Percentiles rank a stretch among this genome's conserved stretches.
Conservation (phyloP, 2,329 filamentous ascomycete genomes). For the Helicocarpus griseus region DNA sequence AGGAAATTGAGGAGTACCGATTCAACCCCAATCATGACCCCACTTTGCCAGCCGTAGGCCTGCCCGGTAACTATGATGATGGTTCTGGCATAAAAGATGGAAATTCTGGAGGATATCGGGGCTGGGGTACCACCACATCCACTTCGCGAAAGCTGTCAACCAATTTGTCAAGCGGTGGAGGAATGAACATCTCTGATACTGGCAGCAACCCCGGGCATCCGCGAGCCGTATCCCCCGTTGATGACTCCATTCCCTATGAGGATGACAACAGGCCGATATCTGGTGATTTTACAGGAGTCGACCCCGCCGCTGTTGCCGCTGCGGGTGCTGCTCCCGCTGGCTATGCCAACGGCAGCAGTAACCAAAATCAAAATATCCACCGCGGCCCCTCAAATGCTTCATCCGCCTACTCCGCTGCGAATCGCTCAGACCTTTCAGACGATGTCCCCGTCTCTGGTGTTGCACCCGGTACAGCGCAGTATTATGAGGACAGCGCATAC, state of each 20-base stretch:
- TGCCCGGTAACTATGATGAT: constrained; percentile 37
- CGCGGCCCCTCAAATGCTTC: constrained; percentile 92
- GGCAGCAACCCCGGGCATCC: constrained; percentile 47
- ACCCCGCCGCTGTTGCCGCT: neutral
- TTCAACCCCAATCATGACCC: constrained; percentile 98
- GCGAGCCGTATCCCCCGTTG: constrained; percentile 52
- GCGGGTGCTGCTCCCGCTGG: neutral
- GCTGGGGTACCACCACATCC: constrained; percentile 78
- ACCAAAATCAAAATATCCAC: constrained; percentile 61
- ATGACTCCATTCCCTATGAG: constrained; percentile 49
- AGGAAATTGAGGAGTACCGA: constrained; percentile 94
- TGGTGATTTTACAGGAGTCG: constrained; percentile 50
- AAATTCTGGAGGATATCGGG: constrained; percentile 70
- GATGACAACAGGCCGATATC: constrained; percentile 51
- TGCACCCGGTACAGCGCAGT: constrained; percentile 37
- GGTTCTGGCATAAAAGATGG: constrained; percentile 71
- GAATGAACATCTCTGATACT: constrained; percentile 59
- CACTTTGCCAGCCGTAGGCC: constrained; percentile 54
- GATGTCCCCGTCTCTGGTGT: constrained; percentile 41
- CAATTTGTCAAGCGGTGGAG: constrained; percentile 66
- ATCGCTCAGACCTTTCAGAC: constrained; percentile 56
- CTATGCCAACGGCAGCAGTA: constrained; percentile 30
- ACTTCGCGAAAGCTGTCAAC: constrained; percentile 79
- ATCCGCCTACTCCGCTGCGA: constrained; percentile 80
- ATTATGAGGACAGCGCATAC: constrained; percentile 48